These are phyloP conservation scores for Saturnispora gosingensis DNA, from an alignment of 805 yeast species.

Conservation along the genomic window DNA sequence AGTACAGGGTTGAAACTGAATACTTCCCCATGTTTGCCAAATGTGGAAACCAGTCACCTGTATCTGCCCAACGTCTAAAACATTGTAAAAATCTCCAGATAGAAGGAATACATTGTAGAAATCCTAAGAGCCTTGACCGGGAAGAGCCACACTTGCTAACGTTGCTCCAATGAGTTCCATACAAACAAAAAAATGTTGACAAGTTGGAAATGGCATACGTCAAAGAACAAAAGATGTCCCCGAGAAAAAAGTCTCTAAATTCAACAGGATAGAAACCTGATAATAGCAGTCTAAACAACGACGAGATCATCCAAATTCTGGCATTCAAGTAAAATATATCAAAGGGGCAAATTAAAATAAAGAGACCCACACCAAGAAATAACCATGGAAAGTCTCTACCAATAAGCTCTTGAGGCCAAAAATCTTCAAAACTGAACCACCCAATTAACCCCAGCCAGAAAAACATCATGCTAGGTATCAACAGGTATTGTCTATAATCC, in stretches of 20 bases:
- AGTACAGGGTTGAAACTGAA: slow-evolving; percentile 53
- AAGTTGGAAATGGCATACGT: slow-evolving; percentile 82
- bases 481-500: slow-evolving; percentile 55
- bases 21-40: slow-evolving; percentile 82
- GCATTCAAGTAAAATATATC: slow-evolving; percentile 48
- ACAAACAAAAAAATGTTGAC: slow-evolving; percentile 78
- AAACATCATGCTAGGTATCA: slow-evolving; percentile 53
- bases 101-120: slow-evolving; percentile 74
- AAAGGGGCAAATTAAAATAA: slow-evolving; percentile 52
- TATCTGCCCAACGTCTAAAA: slow-evolving; percentile 80
- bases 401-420: slow-evolving; percentile 51
- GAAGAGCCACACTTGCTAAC: slow-evolving; percentile 64
- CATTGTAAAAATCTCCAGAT: slow-evolving; percentile 91
- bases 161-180: slow-evolving; percentile 61
- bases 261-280: slow-evolving; percentile 94
- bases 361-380: slow-evolving; percentile 45
- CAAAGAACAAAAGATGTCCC: slow-evolving; percentile 83
- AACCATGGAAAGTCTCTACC: slow-evolving; percentile 77
- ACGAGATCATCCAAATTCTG: slow-evolving; percentile 67
- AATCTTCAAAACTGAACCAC: slow-evolving; percentile 69
- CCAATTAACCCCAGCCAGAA: slow-evolving; percentile 50
- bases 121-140: slow-evolving; percentile 69
- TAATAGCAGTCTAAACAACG: slow-evolving; percentile 60
- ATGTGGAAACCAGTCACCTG: slow-evolving; percentile 96
- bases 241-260: slow-evolving; percentile 86